Evolutionary conservation across 768 basidiomycete genomes (phyloP).

Genomic region (Serendipita vermifera): DNA sequence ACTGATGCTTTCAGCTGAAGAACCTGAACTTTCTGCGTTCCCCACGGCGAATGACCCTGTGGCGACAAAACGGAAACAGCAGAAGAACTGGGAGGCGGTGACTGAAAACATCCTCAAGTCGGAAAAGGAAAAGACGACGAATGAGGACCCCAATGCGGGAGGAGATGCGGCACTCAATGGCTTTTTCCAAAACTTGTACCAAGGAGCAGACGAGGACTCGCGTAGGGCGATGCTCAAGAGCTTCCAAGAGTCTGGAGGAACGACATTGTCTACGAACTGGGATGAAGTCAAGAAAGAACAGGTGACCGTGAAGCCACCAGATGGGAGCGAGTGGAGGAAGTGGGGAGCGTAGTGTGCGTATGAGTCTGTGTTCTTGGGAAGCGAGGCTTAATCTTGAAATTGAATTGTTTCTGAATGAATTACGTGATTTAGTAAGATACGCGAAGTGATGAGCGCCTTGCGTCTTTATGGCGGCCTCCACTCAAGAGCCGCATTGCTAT

Average conservation of each 20-base stretch:
- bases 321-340: conserved; percentile 73
- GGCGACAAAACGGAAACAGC: conserved; percentile 27
- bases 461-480: no score
- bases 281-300: conserved; percentile 59
- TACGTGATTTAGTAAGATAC: no score
- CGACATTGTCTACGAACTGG: conserved; percentile 94
- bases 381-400: no score
- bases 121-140: conserved; percentile 55
- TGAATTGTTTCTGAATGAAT: no score
- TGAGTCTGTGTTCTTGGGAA: no score
- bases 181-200: conserved; percentile 87
- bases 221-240: conserved; percentile 96
- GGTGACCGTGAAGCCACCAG: conserved; percentile 70
- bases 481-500: no score
- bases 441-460: no score
- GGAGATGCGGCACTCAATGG: conserved; percentile 76
- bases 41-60: conserved; percentile 14
- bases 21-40: conserved; percentile 21
- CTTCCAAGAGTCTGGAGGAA: conserved; percentile 88
- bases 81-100: conserved; percentile 86
- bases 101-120: conserved; percentile 49
- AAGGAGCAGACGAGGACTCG: conserved; percentile 84
- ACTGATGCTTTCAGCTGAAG: conserved; percentile 19
- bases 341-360: conserved; percentile 42
- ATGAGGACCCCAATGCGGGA: conserved; percentile 80